phyloP scores from a whole-genome alignment of 768 basidiomycete genomes.

The Psilocybe sp. region DNA sequence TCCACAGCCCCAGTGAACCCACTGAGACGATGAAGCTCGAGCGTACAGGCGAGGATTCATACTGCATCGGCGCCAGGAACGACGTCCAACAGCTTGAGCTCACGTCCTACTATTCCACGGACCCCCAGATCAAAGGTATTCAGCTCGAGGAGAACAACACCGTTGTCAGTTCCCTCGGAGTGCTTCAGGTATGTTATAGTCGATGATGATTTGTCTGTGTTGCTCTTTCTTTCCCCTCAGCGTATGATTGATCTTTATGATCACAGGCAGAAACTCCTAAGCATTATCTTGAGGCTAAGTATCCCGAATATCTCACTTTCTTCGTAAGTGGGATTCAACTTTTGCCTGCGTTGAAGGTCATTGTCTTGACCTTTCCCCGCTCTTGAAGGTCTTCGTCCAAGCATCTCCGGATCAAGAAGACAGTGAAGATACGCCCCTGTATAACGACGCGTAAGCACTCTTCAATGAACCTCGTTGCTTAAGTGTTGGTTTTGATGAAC shows the following conservation, averaged over 20 bases:
- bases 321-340: background rate
- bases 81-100: background rate
- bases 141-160: background rate
- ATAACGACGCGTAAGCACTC: background rate
- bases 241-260: background rate
- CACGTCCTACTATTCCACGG: background rate
- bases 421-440: background rate
- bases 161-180: background rate
- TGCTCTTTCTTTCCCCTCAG: background rate
- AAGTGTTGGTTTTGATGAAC: background rate
- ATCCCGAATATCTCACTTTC: slow-evolving; percentile 1
- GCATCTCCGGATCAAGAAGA: background rate
- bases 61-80: background rate
- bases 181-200: background rate
- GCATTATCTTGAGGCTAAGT: background rate
- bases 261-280: background rate
- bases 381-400: background rate
- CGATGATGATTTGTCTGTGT: too few relatives aligned
- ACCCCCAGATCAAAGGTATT: background rate
- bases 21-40: slow-evolving; percentile 1
- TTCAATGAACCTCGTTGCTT: background rate
- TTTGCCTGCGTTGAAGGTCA: too few relatives aligned
- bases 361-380: too few relatives aligned
- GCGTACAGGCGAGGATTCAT: background rate
- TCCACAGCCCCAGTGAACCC: background rate